Evolutionary conservation across 768 basidiomycete species (phyloP).

Genomic region (Paxillus ammoniavirescens): DNA sequence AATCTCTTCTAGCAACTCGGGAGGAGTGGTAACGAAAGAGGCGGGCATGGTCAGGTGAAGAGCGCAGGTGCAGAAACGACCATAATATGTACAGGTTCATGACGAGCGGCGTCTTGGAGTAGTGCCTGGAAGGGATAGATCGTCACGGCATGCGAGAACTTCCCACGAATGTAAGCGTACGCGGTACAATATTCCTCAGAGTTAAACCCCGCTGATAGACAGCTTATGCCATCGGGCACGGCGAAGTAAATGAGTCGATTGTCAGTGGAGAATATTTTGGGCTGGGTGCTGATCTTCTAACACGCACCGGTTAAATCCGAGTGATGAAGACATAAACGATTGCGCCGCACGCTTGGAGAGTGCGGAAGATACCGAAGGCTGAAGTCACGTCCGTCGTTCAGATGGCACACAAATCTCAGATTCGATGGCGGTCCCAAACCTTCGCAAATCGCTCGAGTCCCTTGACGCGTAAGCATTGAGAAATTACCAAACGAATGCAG

Average conservation of each 20-base stretch:
- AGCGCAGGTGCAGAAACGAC: conserved; percentile 13
- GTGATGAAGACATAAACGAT: conserved; percentile 8
- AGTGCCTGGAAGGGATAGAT: conserved; percentile 27
- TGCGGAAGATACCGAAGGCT: conserved; percentile 25
- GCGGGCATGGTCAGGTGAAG: conserved; percentile 29
- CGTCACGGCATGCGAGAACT: conserved; percentile 23
- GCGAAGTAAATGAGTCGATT: background rate
- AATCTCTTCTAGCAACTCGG: conserved; percentile 36
- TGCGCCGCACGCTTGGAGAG: conserved; percentile 13
- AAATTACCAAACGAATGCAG: too few species aligned
- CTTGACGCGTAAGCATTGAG: background rate
- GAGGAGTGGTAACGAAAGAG: conserved; percentile 32
- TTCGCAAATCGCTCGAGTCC: conserved; percentile 7
- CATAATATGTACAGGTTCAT: conserved; percentile 26
- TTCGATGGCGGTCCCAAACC: conserved; percentile 11
- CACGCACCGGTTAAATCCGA: conserved; percentile 17
- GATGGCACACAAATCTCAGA: conserved; percentile 31
- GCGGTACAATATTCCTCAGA: background rate
- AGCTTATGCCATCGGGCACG: conserved; percentile 17
- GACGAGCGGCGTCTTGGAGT: conserved; percentile 27
- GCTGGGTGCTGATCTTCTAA: background rate
- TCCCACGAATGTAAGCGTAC: conserved; percentile 26
- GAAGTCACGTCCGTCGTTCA: conserved; percentile 12
- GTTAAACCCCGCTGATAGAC: conserved; percentile 13
- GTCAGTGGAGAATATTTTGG: background rate